A percentile compares a stretch with the other conserved stretches of the same genome.
Conservation (phyloP, 208 protist genomes). For the Trichomonas vaginalis region DNA sequence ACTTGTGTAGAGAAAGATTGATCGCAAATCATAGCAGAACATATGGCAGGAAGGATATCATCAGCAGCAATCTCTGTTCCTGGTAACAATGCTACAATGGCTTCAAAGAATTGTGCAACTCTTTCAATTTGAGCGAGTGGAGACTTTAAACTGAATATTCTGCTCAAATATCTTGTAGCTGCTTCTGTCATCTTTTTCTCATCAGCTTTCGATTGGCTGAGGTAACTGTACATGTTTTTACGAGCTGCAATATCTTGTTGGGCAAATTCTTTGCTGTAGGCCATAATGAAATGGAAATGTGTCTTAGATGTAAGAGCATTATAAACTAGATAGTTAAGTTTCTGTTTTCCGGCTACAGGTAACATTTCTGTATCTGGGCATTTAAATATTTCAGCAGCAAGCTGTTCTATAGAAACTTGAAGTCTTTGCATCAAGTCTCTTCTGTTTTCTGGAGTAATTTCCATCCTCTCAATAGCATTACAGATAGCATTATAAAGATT, state of each 20-base stretch:
- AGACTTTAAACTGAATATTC: not conserved
- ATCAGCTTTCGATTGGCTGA: not conserved
- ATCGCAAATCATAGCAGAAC: not conserved
- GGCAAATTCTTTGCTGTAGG: not conserved
- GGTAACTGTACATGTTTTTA: not conserved
- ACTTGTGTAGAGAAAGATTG: not conserved
- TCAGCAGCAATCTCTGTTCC: not conserved
- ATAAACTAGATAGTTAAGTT: not conserved
- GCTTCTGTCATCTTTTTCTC: not conserved
- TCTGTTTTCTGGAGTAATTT: not conserved
- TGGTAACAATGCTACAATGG: not conserved
- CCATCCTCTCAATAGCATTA: not conserved
- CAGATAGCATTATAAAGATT: not conserved
- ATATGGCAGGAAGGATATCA: not conserved
- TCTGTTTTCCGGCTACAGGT: not conserved
- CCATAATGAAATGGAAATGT: not conserved
- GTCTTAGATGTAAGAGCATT: not conserved
- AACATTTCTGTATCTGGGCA: not conserved
- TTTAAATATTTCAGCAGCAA: not conserved
- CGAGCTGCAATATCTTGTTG: not conserved
- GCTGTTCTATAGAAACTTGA: not conserved
- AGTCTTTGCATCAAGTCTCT: not conserved
- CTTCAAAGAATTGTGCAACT: not conserved
- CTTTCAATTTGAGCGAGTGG: not conserved
- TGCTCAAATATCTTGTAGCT: not conserved